Evolutionary conservation across 164 flowering plant species (phyloP), one percentile per base, ranked within the genome.

Genomic region (Vitis amurensis): DNA sequence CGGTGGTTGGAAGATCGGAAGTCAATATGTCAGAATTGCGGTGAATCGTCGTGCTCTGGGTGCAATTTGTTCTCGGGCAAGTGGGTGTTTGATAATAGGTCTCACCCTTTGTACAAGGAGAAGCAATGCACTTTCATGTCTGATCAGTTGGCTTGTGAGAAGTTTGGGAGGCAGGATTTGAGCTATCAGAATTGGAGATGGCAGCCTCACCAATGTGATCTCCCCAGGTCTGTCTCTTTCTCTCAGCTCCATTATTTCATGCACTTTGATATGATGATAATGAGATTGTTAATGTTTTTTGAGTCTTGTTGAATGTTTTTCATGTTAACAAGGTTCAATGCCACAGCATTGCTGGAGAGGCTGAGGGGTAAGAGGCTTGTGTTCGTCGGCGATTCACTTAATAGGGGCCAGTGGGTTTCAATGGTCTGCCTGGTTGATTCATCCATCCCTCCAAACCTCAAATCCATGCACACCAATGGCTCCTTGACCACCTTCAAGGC

Each of bases 371-470:
- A 89, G 77, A 91, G 95, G 82, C 78, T 93, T 27, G 87, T 93
- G 11, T 93, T 80, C 70, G 97, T 93, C 2, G 98, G 98, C 10
- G 98, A 93, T 61, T 93, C 97, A 0, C 75, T 93, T 57, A 91
- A 91, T 69, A 84, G 97, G 71, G 87, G 87, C 9, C 97, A 90
- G 68, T 93, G 93, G 94, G 89, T 90, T 4, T 93, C 98, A 2
- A 86, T 93, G 92, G 90, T 91, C 8, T 93, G 98, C 70, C 73
- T 93, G 8, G 76, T 90, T 0, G 93, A 87, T 11, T 76, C 87
- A 1, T 63, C 68, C 0, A 75, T 90, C 11, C 83, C 88, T 19
- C 58, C 77, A 6, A 2, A 56, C 13, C 77, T 73, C 71, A 90
- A 83, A 71, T 79, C 85, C 71, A 80, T 83, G 83, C 74, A 81